Conservation (phyloP, 2,329 filamentous ascomycete genomes). For the Cordyceps cicadae region DNA sequence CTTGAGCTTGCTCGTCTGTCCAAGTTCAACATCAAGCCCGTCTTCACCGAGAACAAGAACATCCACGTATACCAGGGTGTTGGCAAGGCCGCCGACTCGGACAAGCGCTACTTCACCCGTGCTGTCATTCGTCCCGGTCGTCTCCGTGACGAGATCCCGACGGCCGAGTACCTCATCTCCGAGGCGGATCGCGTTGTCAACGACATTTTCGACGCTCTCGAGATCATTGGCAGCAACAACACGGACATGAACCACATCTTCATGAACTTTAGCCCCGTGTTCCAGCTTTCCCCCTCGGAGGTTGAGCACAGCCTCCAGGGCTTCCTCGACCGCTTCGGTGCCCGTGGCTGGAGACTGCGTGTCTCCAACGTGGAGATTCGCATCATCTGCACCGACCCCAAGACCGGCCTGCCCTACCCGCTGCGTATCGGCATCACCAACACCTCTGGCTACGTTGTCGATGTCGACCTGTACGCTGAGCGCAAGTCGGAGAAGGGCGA, state of each 20-base stretch:
- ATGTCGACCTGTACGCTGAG: constrained; percentile 96
- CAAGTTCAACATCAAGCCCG: constrained; percentile 96
- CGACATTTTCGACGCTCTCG: constrained; percentile 92
- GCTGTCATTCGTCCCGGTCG: constrained; percentile 90
- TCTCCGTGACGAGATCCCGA: constrained; percentile 93
- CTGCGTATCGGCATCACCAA: constrained; percentile 96
- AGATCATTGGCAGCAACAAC: constrained; percentile 99
- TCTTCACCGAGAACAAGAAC: constrained; percentile 98
- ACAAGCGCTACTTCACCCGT: constrained; percentile 98
- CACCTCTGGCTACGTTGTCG: constrained; percentile 94
- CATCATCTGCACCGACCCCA: constrained; percentile 90
- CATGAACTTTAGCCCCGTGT: constrained; percentile 97
- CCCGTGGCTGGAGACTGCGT: constrained; percentile 90
- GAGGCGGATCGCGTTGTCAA: constrained; percentile 95
- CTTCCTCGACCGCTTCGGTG: constrained; percentile 93
- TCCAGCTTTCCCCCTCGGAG: constrained; percentile 81
- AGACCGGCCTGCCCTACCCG: constrained; percentile 77
- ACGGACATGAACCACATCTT: constrained; percentile 99
- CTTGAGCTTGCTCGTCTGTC: constrained; percentile 87
- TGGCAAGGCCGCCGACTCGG: constrained; percentile 88
- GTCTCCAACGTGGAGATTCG: constrained; percentile 97
- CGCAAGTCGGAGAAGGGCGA: constrained; percentile 96
- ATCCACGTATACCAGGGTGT: constrained; percentile 98
- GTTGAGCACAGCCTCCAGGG: constrained; percentile 89
- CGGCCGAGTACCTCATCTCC: constrained; percentile 95